These are phyloP conservation scores for Penicillium sclerotigenum DNA, from an alignment of 2,329 filamentous ascomycete species.

Conservation along the genomic window DNA sequence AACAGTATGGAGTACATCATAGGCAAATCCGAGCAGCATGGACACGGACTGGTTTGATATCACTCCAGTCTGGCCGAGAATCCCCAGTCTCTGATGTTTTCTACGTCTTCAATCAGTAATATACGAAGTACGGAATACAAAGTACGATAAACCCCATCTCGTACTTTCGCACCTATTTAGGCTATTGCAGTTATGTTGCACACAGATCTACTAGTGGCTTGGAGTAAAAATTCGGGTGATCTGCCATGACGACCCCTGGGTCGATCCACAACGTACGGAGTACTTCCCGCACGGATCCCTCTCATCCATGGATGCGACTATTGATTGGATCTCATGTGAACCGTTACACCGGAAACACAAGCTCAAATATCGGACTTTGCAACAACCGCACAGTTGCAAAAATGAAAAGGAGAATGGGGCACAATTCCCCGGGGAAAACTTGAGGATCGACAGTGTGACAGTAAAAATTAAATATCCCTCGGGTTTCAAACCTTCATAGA, in stretches of 20 bases:
- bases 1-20: neutral
- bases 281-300: conserved; percentile 19
- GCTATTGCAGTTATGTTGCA: neutral
- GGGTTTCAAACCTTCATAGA: neutral
- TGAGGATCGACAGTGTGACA: neutral
- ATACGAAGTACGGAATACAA: neutral
- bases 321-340: conserved; percentile 26
- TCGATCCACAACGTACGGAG: conserved; percentile 21
- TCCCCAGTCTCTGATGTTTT: neutral
- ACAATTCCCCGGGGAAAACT: neutral
- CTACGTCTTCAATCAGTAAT: neutral
- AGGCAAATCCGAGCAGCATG: neutral
- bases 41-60: conserved; percentile 5
- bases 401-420: neutral
- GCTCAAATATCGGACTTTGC: conserved; percentile 25
- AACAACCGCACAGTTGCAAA: neutral
- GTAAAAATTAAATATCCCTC: neutral
- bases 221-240: conserved; percentile 12
- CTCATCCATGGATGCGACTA: conserved; percentile 26
- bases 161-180: neutral
- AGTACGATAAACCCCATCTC: neutral
- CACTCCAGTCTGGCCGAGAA: conserved; percentile 10
- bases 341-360: conserved; percentile 20
- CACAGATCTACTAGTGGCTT: conserved; percentile 7
- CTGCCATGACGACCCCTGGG: conserved; percentile 22